These are phyloP conservation scores for Phaeophleospora eucalypticola DNA, from an alignment of 2,329 filamentous ascomycete genomes.

Conservation along the genomic window DNA sequence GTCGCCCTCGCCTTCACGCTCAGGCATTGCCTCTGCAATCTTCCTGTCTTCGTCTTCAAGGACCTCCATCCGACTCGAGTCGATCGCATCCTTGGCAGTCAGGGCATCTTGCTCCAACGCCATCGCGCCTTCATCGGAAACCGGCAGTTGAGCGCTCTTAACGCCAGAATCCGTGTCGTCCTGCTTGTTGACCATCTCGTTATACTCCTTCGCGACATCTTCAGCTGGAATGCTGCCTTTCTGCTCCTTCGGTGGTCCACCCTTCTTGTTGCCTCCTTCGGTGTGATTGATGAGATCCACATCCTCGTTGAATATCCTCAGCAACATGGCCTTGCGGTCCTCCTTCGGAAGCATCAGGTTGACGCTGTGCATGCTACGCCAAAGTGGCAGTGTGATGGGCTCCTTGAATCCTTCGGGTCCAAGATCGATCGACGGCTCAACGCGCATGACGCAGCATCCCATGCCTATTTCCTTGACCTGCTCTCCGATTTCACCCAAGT, in stretches of 20 bases:
- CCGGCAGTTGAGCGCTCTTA: conserved; percentile 7
- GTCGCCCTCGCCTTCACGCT: conserved; percentile 44
- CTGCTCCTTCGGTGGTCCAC: conserved; percentile 1
- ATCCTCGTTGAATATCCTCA: conserved; percentile 86
- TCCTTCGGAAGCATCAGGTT: conserved; percentile 99
- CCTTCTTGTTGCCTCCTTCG: conserved; percentile 18
- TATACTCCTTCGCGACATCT: conserved; percentile 16
- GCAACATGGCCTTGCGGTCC: conserved; percentile 82
- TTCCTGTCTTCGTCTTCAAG: conserved; percentile 33
- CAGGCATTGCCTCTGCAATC: conserved; percentile 41
- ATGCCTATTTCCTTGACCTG: conserved; percentile 73
- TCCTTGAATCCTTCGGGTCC: conserved; percentile 58
- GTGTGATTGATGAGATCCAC: conserved; percentile 71
- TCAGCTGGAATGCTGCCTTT: conserved; percentile 17
- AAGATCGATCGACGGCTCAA: conserved; percentile 44
- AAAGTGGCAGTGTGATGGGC: conserved; percentile 83
- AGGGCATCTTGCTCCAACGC: conserved; percentile 36
- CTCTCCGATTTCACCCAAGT: conserved; percentile 83
- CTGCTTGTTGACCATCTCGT: conserved; percentile 15
- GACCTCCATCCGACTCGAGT: conserved; percentile 41
- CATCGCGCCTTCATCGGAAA: conserved; percentile 22
- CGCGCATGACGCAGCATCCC: conserved; percentile 85
- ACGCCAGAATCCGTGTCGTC: conserved; percentile 9
- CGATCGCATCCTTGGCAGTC: conserved; percentile 36
- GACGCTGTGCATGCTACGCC: conserved; percentile 85